These are phyloP conservation scores for Chenopodium formosanum DNA, from an alignment of 148 eudicot genomes.

Conservation along the genomic window DNA sequence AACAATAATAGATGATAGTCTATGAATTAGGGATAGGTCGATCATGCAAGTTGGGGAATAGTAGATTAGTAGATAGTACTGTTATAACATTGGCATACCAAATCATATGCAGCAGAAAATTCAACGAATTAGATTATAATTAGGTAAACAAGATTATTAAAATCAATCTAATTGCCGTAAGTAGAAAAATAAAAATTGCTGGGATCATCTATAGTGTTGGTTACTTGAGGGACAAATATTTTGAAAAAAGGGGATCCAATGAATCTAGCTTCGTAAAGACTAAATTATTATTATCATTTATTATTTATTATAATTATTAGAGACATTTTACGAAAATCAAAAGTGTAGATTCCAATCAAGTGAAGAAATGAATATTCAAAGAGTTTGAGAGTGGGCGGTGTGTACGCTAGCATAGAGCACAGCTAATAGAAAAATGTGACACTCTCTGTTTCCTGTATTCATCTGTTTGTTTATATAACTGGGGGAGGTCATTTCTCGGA, in stretches of 20 bases:
- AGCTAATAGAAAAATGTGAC: background rate
- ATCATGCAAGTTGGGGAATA: no score
- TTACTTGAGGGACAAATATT: background rate
- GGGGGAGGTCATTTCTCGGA: conserved; percentile 16
- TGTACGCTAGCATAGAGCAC: background rate
- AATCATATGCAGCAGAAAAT: no score
- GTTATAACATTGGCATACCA: no score
- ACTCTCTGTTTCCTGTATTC: background rate
- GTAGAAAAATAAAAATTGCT: no score
- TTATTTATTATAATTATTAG: no score
- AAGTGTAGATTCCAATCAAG: background rate
- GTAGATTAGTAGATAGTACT: no score
- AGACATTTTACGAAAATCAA: background rate
- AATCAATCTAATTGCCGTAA: no score
- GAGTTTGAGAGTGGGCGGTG: background rate
- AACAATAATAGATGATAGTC: no score
- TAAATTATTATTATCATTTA: no score
- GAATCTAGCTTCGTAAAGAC: conserved; percentile 7
- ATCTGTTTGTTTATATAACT: conserved; percentile 9
- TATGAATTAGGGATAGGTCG: no score
- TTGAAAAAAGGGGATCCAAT: conserved; percentile 6
- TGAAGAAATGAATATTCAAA: conserved; percentile 23
- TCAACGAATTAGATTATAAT: no score
- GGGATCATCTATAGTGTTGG: background rate
- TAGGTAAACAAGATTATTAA: no score